Base-by-base conservation (phyloP, 148 eudicot species). In the Cornus controversa region DNA sequence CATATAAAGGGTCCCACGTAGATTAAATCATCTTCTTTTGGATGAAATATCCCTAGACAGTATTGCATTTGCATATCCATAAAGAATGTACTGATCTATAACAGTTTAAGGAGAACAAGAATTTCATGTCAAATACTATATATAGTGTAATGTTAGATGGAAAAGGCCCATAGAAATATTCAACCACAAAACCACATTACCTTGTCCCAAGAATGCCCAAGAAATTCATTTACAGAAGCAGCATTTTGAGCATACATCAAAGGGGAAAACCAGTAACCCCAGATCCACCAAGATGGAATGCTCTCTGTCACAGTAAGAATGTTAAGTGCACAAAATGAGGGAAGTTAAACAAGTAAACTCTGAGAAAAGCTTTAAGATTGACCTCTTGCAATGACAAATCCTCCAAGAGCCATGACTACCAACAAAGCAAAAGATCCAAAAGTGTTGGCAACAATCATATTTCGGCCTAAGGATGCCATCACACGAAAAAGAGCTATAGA, bases 211-310 rank as follows among this genome's bases (percentile, higher is more conserved):
- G 95, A 88, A 73, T 89, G 87, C 53, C 99, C 95, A 27, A 86
- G 92, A 79, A 96, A 96, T 83, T 96, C 99, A 85, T 93, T 96
- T 4, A 94, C 97, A 40, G 98, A 92, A 85, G 91, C 94, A 67
- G 98, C 98, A 91, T 92, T 96, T 83, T 93, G 98, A 77, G 98
- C 98, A 91, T 96, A 96, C 99, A 93, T 96, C 91, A 96, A 86
- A 25, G 99, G 99, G 45, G 99, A 96, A 83, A 92, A 73, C 99
- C 99, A 93, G 78, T 96, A 93, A 82, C 99, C 94, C 94, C 94
- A 91, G 24, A 91, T 89, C 94, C 94, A 91, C 94, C 94, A 91
- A 76, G 75, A 65, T n/a, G 92, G 92, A 36, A 91, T 89, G 88
- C 90, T 84, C 78, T 91, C 94, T 91, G 89, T 67, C 73, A 65